These are phyloP conservation scores for Diphasiastrum complanatum DNA, from an alignment of 83 land plant species.

Conservation along the genomic window DNA sequence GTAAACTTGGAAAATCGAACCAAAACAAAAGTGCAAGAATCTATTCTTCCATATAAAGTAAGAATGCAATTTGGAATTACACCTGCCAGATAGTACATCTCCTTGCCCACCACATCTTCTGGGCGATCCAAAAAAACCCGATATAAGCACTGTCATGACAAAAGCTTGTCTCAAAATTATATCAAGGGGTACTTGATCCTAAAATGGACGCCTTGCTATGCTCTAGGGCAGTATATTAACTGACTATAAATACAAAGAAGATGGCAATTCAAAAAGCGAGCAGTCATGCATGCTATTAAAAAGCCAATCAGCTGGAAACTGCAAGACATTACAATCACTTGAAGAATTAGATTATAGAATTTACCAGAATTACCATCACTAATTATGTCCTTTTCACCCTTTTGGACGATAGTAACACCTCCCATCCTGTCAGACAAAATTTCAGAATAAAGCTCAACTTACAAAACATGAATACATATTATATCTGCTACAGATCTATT, in stretches of 20 bases:
- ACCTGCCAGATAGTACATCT: constrained; percentile 10
- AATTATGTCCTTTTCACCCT: neutral
- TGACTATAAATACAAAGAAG: too few relatives aligned
- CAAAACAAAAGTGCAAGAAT: neutral
- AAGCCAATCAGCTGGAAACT: too few relatives aligned
- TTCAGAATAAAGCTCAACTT: neutral
- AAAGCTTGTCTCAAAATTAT: too few relatives aligned
- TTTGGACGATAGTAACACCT: constrained; percentile 10
- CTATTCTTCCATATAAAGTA: neutral
- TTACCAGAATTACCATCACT: constrained; percentile 39
- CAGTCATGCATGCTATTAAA: too few relatives aligned
- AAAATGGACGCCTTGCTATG: too few relatives aligned
- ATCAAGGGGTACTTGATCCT: too few relatives aligned
- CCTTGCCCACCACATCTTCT: constrained; percentile 17
- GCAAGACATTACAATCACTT: too few relatives aligned
- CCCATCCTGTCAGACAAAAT: constrained; percentile 3
- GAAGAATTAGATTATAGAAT: too few relatives aligned
- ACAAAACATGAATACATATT: neutral
- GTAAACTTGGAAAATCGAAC: neutral
- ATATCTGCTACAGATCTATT: neutral
- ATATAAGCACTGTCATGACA: constrained; percentile 2
- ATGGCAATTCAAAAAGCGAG: too few relatives aligned
- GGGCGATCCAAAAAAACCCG: neutral
- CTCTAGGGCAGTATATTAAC: too few relatives aligned
- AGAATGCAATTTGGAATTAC: neutral